Percentiles rank a stretch among this genome's conserved stretches.
Conservation (phyloP, 345 rosid genomes). For the Nasturtium officinale region DNA sequence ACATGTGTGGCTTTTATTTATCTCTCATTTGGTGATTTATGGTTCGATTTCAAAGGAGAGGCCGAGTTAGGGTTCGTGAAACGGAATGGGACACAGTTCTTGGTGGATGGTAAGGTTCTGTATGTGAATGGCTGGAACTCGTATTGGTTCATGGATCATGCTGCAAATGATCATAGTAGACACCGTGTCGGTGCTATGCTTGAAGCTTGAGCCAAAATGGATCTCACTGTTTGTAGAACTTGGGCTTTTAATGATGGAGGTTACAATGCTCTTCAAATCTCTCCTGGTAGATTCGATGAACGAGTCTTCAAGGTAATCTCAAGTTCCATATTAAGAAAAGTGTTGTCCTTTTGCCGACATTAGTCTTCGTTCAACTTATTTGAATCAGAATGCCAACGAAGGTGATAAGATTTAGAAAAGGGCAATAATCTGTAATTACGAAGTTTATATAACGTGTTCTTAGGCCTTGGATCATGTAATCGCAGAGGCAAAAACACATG, state of each 20-base stretch:
- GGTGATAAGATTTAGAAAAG: conserved; percentile 14
- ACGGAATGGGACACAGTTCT: conserved; percentile 73
- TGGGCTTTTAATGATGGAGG: conserved; percentile 98
- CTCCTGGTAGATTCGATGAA: conserved; percentile 89
- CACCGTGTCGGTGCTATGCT: conserved; percentile 69
- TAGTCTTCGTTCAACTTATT: conserved; percentile 6
- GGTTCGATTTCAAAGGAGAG: conserved; percentile 42
- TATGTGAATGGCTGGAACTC: conserved; percentile 94
- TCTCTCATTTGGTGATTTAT: conserved; percentile 72
- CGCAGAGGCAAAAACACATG: conserved; percentile 75
- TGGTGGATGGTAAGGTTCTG: conserved; percentile 61
- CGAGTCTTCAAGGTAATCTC: conserved; percentile 75
- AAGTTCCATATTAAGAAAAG: neutral
- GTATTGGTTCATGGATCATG: conserved; percentile 93
- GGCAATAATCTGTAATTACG: conserved; percentile 6
- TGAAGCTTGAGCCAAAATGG: conserved; percentile 85
- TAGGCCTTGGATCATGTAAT: conserved; percentile 94
- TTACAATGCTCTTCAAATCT: conserved; percentile 87
- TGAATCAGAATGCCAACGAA: conserved; percentile 22
- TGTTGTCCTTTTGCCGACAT: neutral
- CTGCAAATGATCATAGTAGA: conserved; percentile 65
- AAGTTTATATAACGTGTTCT: no score
- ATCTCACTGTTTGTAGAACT: conserved; percentile 89
- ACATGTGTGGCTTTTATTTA: conserved; percentile 73
- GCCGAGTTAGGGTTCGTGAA: conserved; percentile 58